Conservation (phyloP, 2,329 filamentous ascomycete genomes). For the Ilyonectria destructans region DNA sequence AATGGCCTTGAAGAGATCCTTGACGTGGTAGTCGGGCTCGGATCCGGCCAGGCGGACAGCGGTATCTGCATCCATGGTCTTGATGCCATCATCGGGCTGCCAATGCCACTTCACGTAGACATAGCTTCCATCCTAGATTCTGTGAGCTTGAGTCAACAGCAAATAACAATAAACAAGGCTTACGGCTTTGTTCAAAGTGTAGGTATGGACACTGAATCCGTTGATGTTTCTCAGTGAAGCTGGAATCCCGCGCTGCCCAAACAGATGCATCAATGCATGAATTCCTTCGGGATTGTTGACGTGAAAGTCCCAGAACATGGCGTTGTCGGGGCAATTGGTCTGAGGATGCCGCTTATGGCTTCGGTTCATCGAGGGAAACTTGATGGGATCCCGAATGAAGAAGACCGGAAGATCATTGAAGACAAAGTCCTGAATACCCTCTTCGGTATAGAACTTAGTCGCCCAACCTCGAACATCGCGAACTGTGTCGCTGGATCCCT, state of each 20-base stretch:
- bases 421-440: conserved; percentile 82
- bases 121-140: no score
- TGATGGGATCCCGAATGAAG: conserved; percentile 11
- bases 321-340: conserved; percentile 31
- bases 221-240: conserved; percentile 29
- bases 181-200: conserved; percentile 21
- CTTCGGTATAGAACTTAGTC: conserved; percentile 73
- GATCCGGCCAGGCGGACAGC: conserved; percentile 28
- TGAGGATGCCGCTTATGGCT: conserved; percentile 20
- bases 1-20: conserved; percentile 58
- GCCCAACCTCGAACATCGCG: conserved; percentile 82
- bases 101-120: conserved; percentile 38
- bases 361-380: conserved; percentile 2
- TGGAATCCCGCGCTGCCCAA: conserved; percentile 28
- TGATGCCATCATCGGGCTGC: conserved; percentile 20
- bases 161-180: no score
- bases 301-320: conserved; percentile 14
- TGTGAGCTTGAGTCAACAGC: no score
- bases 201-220: conserved; percentile 34
- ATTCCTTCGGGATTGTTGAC: conserved; percentile 38
- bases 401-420: conserved; percentile 76
- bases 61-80: not conserved
- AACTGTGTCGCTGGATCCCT: conserved; percentile 77
- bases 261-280: conserved; percentile 35
- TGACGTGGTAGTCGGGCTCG: conserved; percentile 35